Percentiles rank a stretch among this genome's conserved stretches.
phyloP scores from a whole-genome alignment of 768 basidiomycete species.

The Mycena rebaudengoi region DNA sequence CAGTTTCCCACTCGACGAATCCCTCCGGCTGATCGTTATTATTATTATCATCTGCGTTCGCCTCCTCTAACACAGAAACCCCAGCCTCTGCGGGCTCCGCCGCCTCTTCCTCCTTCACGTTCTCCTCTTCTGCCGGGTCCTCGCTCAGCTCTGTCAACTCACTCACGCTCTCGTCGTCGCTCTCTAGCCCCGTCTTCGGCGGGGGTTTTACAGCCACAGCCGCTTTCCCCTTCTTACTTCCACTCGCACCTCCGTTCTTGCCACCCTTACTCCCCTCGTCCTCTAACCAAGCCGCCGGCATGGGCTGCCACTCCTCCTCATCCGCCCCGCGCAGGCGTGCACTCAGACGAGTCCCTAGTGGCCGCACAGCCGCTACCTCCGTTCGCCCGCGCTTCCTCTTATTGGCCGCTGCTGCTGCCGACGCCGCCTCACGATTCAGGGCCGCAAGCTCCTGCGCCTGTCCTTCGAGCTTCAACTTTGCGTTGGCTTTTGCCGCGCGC shows the following conservation, averaged over 20 bases:
- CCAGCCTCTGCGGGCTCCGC: constrained; percentile 24
- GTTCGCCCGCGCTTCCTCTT: constrained; percentile 16
- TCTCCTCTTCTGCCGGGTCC: constrained; percentile 37
- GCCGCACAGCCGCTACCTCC: constrained; percentile 33
- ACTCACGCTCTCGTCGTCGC: constrained; percentile 69
- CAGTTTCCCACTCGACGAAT: constrained; percentile 93
- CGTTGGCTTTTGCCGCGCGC: constrained; percentile 75
- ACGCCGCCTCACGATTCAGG: constrained; percentile 59
- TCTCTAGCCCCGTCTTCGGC: constrained; percentile 66
- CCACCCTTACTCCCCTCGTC: too few relatives aligned
- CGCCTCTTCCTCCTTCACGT: constrained; percentile 12
- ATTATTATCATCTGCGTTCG: constrained; percentile 28
- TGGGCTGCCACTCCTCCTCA: constrained; percentile 80
- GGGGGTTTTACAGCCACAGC: constrained; percentile 26
- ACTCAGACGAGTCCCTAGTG: constrained; percentile 70
- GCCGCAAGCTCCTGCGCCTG: constrained; percentile 76
- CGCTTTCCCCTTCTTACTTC: constrained; percentile 16
- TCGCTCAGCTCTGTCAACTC: constrained; percentile 81
- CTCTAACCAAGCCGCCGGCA: constrained; percentile 75
- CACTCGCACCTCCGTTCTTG: too few relatives aligned
- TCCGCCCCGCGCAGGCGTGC: constrained; percentile 66
- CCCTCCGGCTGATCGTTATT: constrained; percentile 48
- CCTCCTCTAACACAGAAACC: too few relatives aligned
- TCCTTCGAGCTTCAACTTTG: constrained; percentile 72
- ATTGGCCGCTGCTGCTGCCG: constrained; percentile 24